phyloP scores from a whole-genome alignment of 768 basidiomycete genomes.

The Phaffia tasmanica region DNA sequence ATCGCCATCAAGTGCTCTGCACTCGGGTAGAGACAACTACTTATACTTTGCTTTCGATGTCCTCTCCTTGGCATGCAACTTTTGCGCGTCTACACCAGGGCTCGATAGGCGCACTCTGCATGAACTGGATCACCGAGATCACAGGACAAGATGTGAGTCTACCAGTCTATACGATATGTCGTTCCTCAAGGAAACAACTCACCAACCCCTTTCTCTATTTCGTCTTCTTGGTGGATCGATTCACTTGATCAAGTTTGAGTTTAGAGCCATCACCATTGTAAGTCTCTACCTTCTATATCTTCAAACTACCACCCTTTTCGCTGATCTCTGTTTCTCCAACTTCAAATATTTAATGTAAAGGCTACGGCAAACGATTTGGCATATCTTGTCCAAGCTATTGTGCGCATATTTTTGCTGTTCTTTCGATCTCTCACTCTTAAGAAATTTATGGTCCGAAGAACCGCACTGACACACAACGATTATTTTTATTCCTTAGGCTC shows the following conservation, averaged over 20 bases:
- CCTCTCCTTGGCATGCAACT: no score
- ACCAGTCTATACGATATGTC: not conserved
- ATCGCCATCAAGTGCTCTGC: no score
- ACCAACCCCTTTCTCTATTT: not conserved
- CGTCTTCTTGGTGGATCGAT: not conserved
- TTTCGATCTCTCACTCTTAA: not conserved
- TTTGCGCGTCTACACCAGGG: not conserved
- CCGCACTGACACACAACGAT: not conserved
- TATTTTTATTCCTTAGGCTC: not conserved
- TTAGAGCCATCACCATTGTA: constrained; percentile 10
- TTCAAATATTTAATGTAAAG: not conserved
- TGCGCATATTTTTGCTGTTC: not conserved
- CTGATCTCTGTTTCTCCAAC: not conserved
- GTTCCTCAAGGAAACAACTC: not conserved
- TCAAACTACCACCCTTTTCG: not conserved
- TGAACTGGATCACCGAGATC: constrained; percentile 18
- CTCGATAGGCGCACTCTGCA: constrained; percentile 12
- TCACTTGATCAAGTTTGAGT: constrained; percentile 3
- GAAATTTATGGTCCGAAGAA: not conserved
- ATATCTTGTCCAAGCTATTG: constrained; percentile 14
- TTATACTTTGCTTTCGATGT: no score
- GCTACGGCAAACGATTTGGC: not conserved
- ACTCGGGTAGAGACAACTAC: no score
- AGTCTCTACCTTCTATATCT: not conserved
- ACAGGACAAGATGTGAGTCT: not conserved